Conservation (phyloP, 208 protist genomes). For the Blastocrithidia nonstop region DNA sequence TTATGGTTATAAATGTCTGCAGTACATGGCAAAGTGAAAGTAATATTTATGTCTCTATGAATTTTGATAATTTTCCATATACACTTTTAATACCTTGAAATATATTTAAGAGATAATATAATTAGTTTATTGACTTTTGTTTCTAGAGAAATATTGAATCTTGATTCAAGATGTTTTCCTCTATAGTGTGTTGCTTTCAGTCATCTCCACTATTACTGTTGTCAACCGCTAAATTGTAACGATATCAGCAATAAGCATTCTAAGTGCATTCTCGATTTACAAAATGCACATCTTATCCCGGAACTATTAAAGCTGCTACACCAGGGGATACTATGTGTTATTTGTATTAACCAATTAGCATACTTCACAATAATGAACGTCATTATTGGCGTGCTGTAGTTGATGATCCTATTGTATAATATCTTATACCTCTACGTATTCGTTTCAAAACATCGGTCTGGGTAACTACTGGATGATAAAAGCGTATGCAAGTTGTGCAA, state of each 20-base stretch:
- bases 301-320: constrained; percentile 54
- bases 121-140: no score
- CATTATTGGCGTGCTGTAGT: constrained; percentile 78
- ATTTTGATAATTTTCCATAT: no score
- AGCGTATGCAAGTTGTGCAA: constrained; percentile 58
- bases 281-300: constrained; percentile 57
- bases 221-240: constrained; percentile 11
- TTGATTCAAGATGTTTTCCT: no score
- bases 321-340: constrained; percentile 81
- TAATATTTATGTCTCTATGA: no score
- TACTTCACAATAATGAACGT: constrained; percentile 60
- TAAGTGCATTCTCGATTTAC: constrained; percentile 35
- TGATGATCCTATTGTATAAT: constrained; percentile 66
- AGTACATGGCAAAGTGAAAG: no score
- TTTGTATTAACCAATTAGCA: constrained; percentile 43
- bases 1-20: no score
- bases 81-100: no score
- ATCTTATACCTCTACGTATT: constrained; percentile 53
- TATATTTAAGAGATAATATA: no score
- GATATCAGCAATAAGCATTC: constrained; percentile 74
- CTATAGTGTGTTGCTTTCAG: no score
- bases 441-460: constrained; percentile 67
- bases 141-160: no score
- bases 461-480: constrained; percentile 71
- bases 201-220: no score